These are phyloP conservation scores for Leccinum olivaceopallidum DNA, from an alignment of 768 basidiomycete genomes.

Conservation along the genomic window DNA sequence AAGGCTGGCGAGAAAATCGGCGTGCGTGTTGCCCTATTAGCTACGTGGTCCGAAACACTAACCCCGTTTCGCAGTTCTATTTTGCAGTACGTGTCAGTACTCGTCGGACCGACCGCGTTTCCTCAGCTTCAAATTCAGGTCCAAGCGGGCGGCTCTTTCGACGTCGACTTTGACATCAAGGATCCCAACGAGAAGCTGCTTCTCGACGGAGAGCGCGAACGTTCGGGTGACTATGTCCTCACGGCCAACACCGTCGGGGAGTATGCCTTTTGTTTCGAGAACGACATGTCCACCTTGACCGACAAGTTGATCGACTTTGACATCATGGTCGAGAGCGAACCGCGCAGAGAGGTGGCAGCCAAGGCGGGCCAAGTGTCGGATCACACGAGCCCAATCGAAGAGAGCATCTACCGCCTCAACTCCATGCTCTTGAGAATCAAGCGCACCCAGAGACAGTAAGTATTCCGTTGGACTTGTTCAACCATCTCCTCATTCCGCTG, in stretches of 20 bases:
- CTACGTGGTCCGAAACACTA: conserved; percentile 4
- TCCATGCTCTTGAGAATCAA: conserved; percentile 88
- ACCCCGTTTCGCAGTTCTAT: conserved; percentile 67
- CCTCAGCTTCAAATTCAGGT: conserved; percentile 48
- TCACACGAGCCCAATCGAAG: conserved; percentile 91
- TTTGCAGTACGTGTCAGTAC: conserved; percentile 72
- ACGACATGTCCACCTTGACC: conserved; percentile 93
- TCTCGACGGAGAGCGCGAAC: conserved; percentile 85
- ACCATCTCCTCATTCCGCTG: conserved; percentile 1
- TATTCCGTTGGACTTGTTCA: conserved; percentile 14
- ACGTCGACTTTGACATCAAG: conserved; percentile 91
- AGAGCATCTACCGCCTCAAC: conserved; percentile 91
- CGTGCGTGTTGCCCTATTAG: conserved; percentile 43
- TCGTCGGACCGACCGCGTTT: neutral
- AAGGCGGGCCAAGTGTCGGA: conserved; percentile 88
- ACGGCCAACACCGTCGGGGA: conserved; percentile 91
- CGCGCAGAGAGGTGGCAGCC: conserved; percentile 83
- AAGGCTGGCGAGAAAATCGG: conserved; percentile 92
- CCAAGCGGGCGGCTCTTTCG: conserved; percentile 96
- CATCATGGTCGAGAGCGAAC: conserved; percentile 99
- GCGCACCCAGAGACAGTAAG: conserved; percentile 91
- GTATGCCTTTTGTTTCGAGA: conserved; percentile 97
- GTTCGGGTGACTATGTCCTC: conserved; percentile 96
- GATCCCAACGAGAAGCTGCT: conserved; percentile 88
- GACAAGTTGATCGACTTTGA: conserved; percentile 95